phyloP scores from a whole-genome alignment of 2,329 filamentous ascomycete genomes.

The Ophiocordyceps camponoti-saundersi region DNA sequence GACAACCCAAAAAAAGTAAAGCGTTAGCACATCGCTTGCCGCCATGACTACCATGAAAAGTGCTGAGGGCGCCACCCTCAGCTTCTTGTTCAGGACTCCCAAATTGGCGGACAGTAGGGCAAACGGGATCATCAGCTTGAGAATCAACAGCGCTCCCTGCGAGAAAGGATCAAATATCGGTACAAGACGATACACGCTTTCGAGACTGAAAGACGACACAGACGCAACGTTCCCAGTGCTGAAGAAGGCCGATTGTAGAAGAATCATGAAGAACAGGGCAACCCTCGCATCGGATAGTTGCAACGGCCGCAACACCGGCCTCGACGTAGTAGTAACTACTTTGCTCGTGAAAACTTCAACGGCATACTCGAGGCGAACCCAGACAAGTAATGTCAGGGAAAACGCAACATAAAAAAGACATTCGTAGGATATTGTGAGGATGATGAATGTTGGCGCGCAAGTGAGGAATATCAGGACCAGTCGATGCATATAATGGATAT shows the following conservation, averaged over 20 bases:
- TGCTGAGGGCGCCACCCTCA: slow-evolving; percentile 73
- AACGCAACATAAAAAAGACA: slow-evolving; percentile 91
- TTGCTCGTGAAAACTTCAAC: slow-evolving; percentile 22
- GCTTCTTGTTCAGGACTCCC: slow-evolving; percentile 72
- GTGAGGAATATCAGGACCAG: slow-evolving; percentile 80
- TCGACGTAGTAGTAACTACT: not conserved
- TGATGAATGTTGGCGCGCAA: slow-evolving; percentile 85
- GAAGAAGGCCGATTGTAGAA: slow-evolving; percentile 93
- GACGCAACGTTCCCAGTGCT: slow-evolving; percentile 93
- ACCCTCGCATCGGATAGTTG: slow-evolving; percentile 73
- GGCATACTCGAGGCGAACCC: slow-evolving; percentile 82
- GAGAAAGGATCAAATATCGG: slow-evolving; percentile 89
- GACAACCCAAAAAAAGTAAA: slow-evolving; percentile 97
- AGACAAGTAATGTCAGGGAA: slow-evolving; percentile 63
- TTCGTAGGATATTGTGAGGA: slow-evolving; percentile 94
- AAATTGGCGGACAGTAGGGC: slow-evolving; percentile 82
- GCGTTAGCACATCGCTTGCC: slow-evolving; percentile 74
- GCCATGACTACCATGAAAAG: slow-evolving; percentile 93
- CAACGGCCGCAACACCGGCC: slow-evolving; percentile 40
- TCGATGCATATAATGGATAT: slow-evolving; percentile 78
- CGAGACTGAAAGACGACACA: slow-evolving; percentile 80
- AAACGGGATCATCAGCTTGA: slow-evolving; percentile 90
- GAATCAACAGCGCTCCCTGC: slow-evolving; percentile 68
- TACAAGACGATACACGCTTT: slow-evolving; percentile 73
- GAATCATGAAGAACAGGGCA: slow-evolving; percentile 84